phyloP scores from a whole-genome alignment of 495 filamentous ascomycete species.

The Penicillium lividum region DNA sequence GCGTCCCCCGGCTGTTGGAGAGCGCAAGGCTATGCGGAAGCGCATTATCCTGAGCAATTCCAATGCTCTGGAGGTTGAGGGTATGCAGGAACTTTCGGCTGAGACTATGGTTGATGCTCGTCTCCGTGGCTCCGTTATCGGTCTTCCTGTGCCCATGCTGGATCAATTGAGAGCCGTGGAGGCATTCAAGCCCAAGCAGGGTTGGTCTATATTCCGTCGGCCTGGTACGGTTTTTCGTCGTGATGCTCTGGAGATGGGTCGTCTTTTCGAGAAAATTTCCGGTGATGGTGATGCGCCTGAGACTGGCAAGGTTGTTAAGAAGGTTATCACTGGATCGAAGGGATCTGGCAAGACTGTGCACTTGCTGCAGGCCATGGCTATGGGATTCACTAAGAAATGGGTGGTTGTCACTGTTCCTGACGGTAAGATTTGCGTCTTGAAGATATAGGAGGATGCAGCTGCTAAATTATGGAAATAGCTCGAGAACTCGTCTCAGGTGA shows the following conservation, averaged over 20 bases:
- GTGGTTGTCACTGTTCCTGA: slow-evolving; percentile 91
- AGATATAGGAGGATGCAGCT: neutral
- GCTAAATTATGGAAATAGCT: slow-evolving; percentile 48
- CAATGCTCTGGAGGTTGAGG: slow-evolving; percentile 77
- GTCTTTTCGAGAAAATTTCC: slow-evolving; percentile 55
- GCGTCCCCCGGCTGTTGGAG: slow-evolving; percentile 65
- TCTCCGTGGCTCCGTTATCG: slow-evolving; percentile 64
- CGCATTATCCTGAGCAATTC: slow-evolving; percentile 88
- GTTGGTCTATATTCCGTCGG: slow-evolving; percentile 80
- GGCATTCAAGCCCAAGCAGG: slow-evolving; percentile 89
- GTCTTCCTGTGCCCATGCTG: slow-evolving; percentile 66
- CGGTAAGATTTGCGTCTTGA: slow-evolving; percentile 53
- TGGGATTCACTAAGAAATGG: slow-evolving; percentile 82
- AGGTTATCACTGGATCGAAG: slow-evolving; percentile 71
- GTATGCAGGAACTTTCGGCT: slow-evolving; percentile 59
- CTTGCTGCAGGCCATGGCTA: slow-evolving; percentile 79
- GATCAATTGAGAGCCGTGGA: slow-evolving; percentile 79
- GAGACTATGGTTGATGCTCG: slow-evolving; percentile 55
- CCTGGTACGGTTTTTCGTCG: slow-evolving; percentile 73
- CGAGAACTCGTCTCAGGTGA: slow-evolving; percentile 77
- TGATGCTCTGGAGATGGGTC: slow-evolving; percentile 71
- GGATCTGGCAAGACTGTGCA: slow-evolving; percentile 82
- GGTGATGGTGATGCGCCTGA: slow-evolving; percentile 39
- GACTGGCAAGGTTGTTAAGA: slow-evolving; percentile 59
- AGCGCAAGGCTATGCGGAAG: slow-evolving; percentile 85